Evolutionary conservation across 1,139 yeast species (phyloP).

Genomic region (Suhomyces kunorum): DNA sequence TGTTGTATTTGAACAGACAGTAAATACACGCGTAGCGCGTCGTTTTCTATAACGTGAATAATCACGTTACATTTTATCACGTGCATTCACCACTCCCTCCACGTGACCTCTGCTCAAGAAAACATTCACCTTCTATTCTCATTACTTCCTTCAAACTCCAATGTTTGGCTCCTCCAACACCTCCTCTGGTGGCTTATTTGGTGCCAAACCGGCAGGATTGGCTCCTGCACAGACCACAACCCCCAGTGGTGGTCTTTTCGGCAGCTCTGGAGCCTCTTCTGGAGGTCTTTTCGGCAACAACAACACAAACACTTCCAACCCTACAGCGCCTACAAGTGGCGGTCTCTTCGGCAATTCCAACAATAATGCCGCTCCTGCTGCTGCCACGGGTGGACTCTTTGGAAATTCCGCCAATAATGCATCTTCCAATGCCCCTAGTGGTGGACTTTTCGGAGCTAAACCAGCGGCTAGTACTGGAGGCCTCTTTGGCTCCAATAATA

Average conservation of each 20-base stretch:
- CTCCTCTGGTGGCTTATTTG: constrained; percentile 33
- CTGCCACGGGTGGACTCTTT: constrained; percentile 18
- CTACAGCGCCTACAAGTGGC: constrained; percentile 2
- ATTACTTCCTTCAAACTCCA: background rate
- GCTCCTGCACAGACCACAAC: constrained; percentile 24
- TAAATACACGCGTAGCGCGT: constrained; percentile 4
- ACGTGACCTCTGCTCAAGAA: constrained; percentile 8
- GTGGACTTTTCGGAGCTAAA: constrained; percentile 2
- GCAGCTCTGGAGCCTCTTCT: constrained; percentile 13
- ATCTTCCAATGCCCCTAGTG: background rate
- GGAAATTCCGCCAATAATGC: constrained; percentile 7
- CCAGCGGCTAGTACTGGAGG: constrained; percentile 17
- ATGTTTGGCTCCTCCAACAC: constrained; percentile 14
- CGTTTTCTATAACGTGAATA: background rate
- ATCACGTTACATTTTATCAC: background rate
- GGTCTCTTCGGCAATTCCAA: constrained; percentile 15
- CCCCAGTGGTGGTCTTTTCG: constrained; percentile 28
- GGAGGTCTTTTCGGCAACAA: constrained; percentile 18
- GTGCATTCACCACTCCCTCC: background rate
- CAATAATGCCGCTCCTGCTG: constrained; percentile 3
- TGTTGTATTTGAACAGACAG: background rate
- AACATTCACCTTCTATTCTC: constrained; percentile 2
- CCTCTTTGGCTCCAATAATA: constrained; percentile 15
- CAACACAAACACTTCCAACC: constrained; percentile 1
- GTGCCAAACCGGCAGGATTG: constrained; percentile 23